Base-by-base conservation (phyloP, 768 basidiomycete genomes). In the Pleurotus giganteus region DNA sequence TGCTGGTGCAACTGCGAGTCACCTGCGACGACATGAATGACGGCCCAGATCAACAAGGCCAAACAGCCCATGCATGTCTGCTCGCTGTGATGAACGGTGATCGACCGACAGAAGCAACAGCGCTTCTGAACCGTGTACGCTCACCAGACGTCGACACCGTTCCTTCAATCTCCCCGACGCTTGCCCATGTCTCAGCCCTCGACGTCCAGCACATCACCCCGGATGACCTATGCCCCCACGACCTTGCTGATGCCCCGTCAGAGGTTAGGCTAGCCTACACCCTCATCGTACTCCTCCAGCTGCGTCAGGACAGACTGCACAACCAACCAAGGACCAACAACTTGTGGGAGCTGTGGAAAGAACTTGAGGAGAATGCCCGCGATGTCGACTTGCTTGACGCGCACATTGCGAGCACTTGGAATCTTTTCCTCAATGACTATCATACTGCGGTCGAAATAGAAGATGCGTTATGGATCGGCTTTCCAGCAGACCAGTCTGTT, bases 391-490 rank as follows among this genome's bases (percentile, higher is more conserved):
- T 66, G 4, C 58, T 78, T 2, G 74, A 80, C 39, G 59, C 61
- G 7, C 66, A 66, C 29, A 61, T 77, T 17, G 37, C 60, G 3
- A 60, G 61, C 6, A 52, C 75, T 2, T 83, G 81, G 81, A 58
- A 62, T 4, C 54, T 63, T 13, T 84, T 79, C 60, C 65, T 84
- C 8, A 58, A 65, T 13, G 71, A 69, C 17, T 71, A 73, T 49
- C 73, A 74, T 15, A 69, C 65, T 21, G 57, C 69, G 7, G 62
- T 60, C 21, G 77, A 83, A 51, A 68, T 85, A 15, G 72, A 81
- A 47, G 69, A 71, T 4, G 68, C 77, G 12, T 63, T 85, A 24
- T 85, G 83, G 83, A 67, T 69, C 4, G 54, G 63, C 8, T 82
- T 81, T 55, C 69, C 69, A 2, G 53, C 71, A 24, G 65, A 70